These are phyloP conservation scores for Lycium ferocissimum DNA, from an alignment of 257 asterid genomes.

Conservation along the genomic window DNA sequence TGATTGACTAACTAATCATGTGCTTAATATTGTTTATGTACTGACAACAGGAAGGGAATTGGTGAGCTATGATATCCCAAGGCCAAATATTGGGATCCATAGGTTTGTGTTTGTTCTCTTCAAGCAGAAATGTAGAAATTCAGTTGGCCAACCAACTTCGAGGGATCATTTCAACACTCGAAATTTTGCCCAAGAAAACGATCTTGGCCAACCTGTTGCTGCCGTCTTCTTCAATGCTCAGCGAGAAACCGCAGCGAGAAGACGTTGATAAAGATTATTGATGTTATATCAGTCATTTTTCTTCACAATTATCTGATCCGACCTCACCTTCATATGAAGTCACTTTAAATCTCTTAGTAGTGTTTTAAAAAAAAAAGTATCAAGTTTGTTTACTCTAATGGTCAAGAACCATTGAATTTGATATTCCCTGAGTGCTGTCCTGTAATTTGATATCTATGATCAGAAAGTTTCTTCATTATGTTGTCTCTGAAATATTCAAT, in stretches of 20 bases:
- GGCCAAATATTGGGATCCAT: constrained; percentile 83
- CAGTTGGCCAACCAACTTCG: constrained; percentile 61
- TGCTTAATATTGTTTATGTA: not conserved
- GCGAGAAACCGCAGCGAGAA: constrained; percentile 89
- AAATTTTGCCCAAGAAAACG: constrained; percentile 68
- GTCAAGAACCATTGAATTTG: not conserved
- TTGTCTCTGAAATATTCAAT: not conserved
- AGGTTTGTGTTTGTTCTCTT: constrained; percentile 79
- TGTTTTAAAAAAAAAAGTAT: not conserved
- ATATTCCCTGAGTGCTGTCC: not conserved
- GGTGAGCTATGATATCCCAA: constrained; percentile 71
- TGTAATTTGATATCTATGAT: not conserved
- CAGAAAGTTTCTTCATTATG: not conserved
- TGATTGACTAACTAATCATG: not conserved
- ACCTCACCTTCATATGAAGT: no score
- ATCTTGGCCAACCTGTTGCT: constrained; percentile 82
- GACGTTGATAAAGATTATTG: constrained; percentile 48
- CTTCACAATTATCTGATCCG: not conserved
- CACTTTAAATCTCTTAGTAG: not conserved
- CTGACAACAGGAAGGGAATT: constrained; percentile 60
- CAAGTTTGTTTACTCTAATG: not conserved
- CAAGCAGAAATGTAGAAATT: constrained; percentile 65
- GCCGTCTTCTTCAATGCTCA: constrained; percentile 93
- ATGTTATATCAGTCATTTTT: not conserved
- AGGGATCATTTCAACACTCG: constrained; percentile 72